phyloP scores from a whole-genome alignment of 768 basidiomycete genomes.

The Mycena latifolia region DNA sequence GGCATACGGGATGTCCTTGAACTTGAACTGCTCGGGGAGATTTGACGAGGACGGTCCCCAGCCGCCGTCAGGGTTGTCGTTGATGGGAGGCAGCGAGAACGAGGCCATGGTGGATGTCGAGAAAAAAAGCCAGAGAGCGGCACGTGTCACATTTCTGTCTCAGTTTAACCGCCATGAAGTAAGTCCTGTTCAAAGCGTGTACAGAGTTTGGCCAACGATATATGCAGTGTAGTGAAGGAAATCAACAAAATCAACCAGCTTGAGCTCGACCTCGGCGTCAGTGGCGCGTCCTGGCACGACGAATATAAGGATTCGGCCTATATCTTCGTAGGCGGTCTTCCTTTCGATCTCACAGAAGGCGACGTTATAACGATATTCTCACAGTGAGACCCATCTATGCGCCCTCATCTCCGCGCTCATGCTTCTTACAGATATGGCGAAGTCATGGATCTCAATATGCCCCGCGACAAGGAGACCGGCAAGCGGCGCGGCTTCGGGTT shows the following conservation, averaged over 20 bases:
- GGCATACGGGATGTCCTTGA: constrained; percentile 98
- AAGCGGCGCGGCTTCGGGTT: constrained; percentile 95
- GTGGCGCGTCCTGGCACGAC: constrained; percentile 92
- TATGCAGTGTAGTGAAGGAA: constrained; percentile 90
- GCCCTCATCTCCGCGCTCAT: constrained; percentile 6
- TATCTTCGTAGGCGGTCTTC: constrained; percentile 91
- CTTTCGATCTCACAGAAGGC: constrained; percentile 93
- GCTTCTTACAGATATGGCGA: constrained; percentile 85
- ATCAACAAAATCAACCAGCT: constrained; percentile 94
- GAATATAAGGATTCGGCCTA: constrained; percentile 99
- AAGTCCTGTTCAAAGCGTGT: constrained; percentile 44
- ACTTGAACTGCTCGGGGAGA: constrained; percentile 93
- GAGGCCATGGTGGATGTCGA: constrained; percentile 67
- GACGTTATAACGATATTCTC: constrained; percentile 98
- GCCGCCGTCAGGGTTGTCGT: constrained; percentile 93
- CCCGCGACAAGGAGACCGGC: constrained; percentile 93
- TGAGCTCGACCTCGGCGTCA: constrained; percentile 84
- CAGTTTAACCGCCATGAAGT: constrained; percentile 80
- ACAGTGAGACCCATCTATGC: constrained; percentile 77
- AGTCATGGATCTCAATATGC: constrained; percentile 94
- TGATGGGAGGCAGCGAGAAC: constrained; percentile 88
- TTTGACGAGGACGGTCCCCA: constrained; percentile 90
- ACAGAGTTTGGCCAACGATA: constrained; percentile 20
- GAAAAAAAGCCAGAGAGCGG: constrained; percentile 1
- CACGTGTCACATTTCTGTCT: constrained; percentile 15